Conservation (phyloP, 2,329 filamentous ascomycete genomes). For the Colletotrichum graminicola region DNA sequence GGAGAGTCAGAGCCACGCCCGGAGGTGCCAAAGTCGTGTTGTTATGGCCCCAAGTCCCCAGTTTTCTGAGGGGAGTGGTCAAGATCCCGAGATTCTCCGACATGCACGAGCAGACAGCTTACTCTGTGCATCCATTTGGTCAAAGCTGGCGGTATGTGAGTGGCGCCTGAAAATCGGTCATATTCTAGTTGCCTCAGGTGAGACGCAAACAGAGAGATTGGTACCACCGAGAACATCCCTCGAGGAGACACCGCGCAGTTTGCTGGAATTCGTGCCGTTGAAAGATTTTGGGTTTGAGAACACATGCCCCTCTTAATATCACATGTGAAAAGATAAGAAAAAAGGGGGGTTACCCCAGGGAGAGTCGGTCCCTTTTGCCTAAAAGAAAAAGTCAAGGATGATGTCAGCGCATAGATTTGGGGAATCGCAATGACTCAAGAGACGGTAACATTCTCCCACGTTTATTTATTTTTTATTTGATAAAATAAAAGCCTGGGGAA, state of each 20-base stretch:
- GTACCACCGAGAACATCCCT: conserved; percentile 22
- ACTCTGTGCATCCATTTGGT: conserved; percentile 27
- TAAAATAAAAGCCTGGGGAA: conserved; percentile 28
- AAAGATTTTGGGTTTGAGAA: conserved; percentile 24
- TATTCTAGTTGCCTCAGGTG: conserved; percentile 26
- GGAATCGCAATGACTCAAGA: conserved; percentile 19
- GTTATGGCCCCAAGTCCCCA: conserved; percentile 17
- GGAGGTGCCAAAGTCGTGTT: conserved; percentile 22
- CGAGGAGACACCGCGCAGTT: conserved; percentile 5
- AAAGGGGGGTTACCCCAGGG: conserved; percentile 28
- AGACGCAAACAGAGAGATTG: conserved; percentile 37
- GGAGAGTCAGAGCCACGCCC: conserved; percentile 35
- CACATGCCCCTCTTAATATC: conserved; percentile 32
- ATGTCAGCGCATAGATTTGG: conserved; percentile 37
- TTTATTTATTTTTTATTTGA: too few species aligned
- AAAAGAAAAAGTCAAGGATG: conserved; percentile 29
- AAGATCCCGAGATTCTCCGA: conserved; percentile 40
- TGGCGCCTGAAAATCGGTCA: conserved; percentile 27
- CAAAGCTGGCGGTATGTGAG: conserved; percentile 34
- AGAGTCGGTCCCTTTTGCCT: conserved; percentile 35
- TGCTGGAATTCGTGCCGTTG: conserved; percentile 19
- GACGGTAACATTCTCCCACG: conserved; percentile 28
- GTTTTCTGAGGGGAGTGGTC: conserved; percentile 32
- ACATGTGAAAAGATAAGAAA: conserved; percentile 41
- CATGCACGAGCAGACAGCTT: conserved; percentile 29